Evolutionary conservation across 192 early-diverging fungal species (phyloP).

Genomic region (Allomyces arbusculus): DNA sequence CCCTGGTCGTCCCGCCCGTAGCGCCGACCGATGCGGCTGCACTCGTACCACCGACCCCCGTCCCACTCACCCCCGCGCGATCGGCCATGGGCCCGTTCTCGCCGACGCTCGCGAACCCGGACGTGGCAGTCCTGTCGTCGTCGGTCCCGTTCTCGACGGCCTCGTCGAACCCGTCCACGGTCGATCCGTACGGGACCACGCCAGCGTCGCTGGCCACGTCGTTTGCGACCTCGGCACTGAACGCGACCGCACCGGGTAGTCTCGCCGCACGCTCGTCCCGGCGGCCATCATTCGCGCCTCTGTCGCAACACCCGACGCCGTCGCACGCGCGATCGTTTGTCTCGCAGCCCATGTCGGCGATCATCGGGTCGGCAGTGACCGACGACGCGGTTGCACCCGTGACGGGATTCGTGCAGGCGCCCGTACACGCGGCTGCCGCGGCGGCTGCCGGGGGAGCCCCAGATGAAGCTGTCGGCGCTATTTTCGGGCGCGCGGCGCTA

Average conservation of each 20-base stretch:
- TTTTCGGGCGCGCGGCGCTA: conserved; percentile 14
- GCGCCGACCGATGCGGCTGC: not conserved
- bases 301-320: not conserved
- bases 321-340: not conserved
- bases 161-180: too few relatives aligned
- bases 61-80: not conserved
- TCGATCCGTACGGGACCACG: too few relatives aligned
- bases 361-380: too few relatives aligned
- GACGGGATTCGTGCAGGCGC: not conserved
- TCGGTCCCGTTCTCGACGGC: not conserved
- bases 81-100: not conserved
- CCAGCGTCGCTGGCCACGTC: too few relatives aligned
- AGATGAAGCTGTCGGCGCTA: not conserved
- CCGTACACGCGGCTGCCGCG: not conserved
- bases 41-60: not conserved
- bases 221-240: not conserved
- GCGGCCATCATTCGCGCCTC: not conserved
- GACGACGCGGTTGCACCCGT: not conserved
- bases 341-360: too few relatives aligned
- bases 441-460: not conserved
- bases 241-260: not conserved
- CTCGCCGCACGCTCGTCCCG: too few relatives aligned
- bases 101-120: not conserved
- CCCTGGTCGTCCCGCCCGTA: not conserved
- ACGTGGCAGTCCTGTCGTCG: not conserved